A percentile compares a stretch with the other conserved stretches of the same genome.
Evolutionary conservation across 495 filamentous ascomycete species (phyloP).

Genomic region (Staphylotrichum tortipilum): DNA sequence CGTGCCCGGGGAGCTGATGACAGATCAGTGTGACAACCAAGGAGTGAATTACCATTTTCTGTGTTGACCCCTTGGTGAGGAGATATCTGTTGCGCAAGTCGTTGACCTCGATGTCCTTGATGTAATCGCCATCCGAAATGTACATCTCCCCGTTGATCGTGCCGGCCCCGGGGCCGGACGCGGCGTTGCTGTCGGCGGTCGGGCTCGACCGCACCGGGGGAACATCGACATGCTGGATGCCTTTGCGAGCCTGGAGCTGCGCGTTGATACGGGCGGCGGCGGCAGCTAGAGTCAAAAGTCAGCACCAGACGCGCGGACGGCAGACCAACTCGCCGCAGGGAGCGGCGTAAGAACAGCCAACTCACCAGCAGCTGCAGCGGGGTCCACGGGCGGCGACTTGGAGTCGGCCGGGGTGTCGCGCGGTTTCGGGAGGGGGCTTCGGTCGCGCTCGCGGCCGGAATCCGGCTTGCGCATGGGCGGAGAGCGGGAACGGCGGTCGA

Average conservation of each 20-base stretch:
- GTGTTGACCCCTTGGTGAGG: slow-evolving; percentile 93
- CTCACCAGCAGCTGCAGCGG: slow-evolving; percentile 81
- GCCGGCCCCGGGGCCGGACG: slow-evolving; percentile 22
- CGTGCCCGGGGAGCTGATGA: slow-evolving; percentile 45
- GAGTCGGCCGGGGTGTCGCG: slow-evolving; percentile 42
- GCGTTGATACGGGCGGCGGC: slow-evolving; percentile 93
- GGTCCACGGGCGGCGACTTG: slow-evolving; percentile 48
- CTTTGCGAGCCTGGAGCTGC: slow-evolving; percentile 83
- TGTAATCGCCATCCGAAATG: slow-evolving; percentile 90
- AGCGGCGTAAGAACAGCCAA: slow-evolving; percentile 10
- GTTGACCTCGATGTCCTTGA: slow-evolving; percentile 98
- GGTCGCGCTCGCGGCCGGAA: slow-evolving; percentile 63
- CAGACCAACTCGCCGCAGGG: neutral
- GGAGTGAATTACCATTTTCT: slow-evolving; percentile 94
- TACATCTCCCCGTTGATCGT: slow-evolving; percentile 77
- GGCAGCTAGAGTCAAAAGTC: slow-evolving; percentile 51
- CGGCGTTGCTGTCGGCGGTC: slow-evolving; percentile 14
- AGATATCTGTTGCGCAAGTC: slow-evolving; percentile 94
- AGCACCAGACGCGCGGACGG: slow-evolving; percentile 7
- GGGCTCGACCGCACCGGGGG: slow-evolving; percentile 64
- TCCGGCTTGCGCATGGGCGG: slow-evolving; percentile 53
- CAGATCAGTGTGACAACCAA: slow-evolving; percentile 72
- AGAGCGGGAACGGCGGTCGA: slow-evolving; percentile 81
- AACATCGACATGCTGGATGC: slow-evolving; percentile 87
- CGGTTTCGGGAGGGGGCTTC: slow-evolving; percentile 64